These are phyloP conservation scores for Recurvomyces mirabilis DNA, from an alignment of 495 filamentous ascomycete species.

Conservation along the genomic window DNA sequence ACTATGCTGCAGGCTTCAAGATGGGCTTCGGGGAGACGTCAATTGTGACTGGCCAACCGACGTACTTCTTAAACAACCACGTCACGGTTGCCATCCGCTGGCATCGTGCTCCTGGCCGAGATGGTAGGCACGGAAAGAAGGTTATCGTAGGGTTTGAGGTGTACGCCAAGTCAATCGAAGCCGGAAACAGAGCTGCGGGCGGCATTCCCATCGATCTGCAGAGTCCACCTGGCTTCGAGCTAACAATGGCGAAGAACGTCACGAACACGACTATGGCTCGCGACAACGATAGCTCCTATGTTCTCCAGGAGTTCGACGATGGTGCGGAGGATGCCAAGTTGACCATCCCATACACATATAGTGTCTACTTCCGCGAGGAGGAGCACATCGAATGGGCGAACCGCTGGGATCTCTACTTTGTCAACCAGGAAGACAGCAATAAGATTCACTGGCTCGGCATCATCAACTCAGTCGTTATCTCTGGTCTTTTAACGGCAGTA, in stretches of 20 bases:
- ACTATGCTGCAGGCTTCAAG: constrained; percentile 94
- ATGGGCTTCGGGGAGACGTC: constrained; percentile 67
- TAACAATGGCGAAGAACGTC: constrained; percentile 53
- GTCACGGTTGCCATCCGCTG: constrained; percentile 80
- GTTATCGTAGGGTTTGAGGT: constrained; percentile 89
- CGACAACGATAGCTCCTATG: constrained; percentile 51
- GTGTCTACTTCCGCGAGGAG: constrained; percentile 85
- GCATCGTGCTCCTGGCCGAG: constrained; percentile 57
- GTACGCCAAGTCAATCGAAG: constrained; percentile 74
- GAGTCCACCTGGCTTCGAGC: constrained; percentile 51
- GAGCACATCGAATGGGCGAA: constrained; percentile 71
- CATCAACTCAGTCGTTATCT: constrained; percentile 81
- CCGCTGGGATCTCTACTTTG: constrained; percentile 90
- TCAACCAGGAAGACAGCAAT: constrained; percentile 75
- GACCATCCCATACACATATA: constrained; percentile 81
- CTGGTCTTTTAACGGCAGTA: constrained; percentile 65
- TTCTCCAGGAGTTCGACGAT: constrained; percentile 35
- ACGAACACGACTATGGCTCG: constrained; percentile 41
- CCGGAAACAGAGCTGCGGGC: constrained; percentile 43
- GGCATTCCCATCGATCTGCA: constrained; percentile 61
- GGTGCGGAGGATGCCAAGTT: constrained; percentile 45
- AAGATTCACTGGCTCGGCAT: constrained; percentile 90
- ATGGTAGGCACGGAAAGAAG: constrained; percentile 60
- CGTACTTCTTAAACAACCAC: constrained; percentile 83
- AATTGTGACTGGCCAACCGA: constrained; percentile 46